phyloP scores from a whole-genome alignment of 73 alveolate species.

The Blepharisma japonicum region DNA sequence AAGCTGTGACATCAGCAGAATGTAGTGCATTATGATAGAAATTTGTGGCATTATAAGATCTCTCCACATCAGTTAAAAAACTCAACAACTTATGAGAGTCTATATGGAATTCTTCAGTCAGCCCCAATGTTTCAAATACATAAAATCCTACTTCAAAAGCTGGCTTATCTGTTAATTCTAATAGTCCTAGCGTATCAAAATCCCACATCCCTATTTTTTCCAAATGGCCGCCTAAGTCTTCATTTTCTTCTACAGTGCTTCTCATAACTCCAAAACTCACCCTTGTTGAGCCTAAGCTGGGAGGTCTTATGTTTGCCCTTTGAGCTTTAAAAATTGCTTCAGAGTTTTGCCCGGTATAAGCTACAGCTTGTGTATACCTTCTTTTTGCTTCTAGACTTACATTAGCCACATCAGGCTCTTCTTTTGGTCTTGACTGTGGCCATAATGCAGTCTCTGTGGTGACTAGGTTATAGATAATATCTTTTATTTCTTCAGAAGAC shows the following conservation, averaged over 20 bases:
- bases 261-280: not conserved
- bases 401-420: not conserved
- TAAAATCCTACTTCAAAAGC: slow-evolving; percentile 26
- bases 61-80: not conserved
- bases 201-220: slow-evolving; percentile 18
- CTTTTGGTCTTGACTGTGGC: not conserved
- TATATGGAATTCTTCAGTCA: not conserved
- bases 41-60: not conserved
- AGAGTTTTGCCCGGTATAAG: too few species aligned
- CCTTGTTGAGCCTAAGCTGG: too few species aligned
- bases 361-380: not conserved
- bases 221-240: not conserved
- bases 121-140: not conserved
- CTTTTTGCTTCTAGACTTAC: slow-evolving; percentile 10
- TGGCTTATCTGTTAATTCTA: slow-evolving; percentile 3
- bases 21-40: slow-evolving; percentile 6
- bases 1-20: slow-evolving; percentile 33
- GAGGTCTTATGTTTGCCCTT: too few species aligned
- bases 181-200: not conserved
- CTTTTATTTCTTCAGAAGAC: not conserved
- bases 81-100: not conserved
- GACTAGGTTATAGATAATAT: not conserved
- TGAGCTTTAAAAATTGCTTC: too few species aligned
- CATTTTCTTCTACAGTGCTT: slow-evolving; percentile 9
- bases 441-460: not conserved